phyloP scores from a whole-genome alignment of 768 basidiomycete genomes.

The Daedalea quercina region DNA sequence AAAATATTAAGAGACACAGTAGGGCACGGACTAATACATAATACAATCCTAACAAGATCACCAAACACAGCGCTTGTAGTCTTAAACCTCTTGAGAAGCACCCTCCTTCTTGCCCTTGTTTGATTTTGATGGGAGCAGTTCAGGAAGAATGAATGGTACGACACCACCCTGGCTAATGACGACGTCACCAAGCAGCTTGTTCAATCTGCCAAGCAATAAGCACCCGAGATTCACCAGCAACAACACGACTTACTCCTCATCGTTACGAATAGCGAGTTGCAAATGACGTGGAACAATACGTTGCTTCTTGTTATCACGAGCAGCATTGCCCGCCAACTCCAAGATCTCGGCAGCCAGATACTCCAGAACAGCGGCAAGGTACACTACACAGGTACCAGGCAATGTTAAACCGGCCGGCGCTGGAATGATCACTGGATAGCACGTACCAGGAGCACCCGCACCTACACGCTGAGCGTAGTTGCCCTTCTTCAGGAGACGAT shows the following conservation, averaged over 20 bases:
- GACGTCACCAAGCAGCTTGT: slow-evolving; percentile 51
- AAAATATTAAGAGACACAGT: neutral
- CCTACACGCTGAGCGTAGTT: slow-evolving; percentile 70
- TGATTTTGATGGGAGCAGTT: slow-evolving; percentile 37
- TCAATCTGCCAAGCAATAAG: slow-evolving; percentile 31
- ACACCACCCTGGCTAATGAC: slow-evolving; percentile 79
- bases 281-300: slow-evolving; percentile 78
- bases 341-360: slow-evolving; percentile 85
- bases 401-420: too few relatives aligned
- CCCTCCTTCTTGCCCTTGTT: slow-evolving; percentile 44
- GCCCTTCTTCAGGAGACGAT: slow-evolving; percentile 67
- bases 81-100: slow-evolving; percentile 44
- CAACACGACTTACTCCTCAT: slow-evolving; percentile 49
- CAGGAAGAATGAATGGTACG: slow-evolving; percentile 52
- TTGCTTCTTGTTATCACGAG: slow-evolving; percentile 76
- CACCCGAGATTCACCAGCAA: neutral
- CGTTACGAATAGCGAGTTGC: slow-evolving; percentile 71
- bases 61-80: neutral
- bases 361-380: slow-evolving; percentile 81
- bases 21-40: slow-evolving; percentile 2
- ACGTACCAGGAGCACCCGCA: slow-evolving; percentile 58
- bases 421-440: too few relatives aligned
- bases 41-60: slow-evolving; percentile 4
- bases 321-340: slow-evolving; percentile 76
- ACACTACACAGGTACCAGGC: slow-evolving; percentile 40